phyloP scores from a whole-genome alignment of 352 stramenopile species.

The Pythium vanterpoolii region DNA sequence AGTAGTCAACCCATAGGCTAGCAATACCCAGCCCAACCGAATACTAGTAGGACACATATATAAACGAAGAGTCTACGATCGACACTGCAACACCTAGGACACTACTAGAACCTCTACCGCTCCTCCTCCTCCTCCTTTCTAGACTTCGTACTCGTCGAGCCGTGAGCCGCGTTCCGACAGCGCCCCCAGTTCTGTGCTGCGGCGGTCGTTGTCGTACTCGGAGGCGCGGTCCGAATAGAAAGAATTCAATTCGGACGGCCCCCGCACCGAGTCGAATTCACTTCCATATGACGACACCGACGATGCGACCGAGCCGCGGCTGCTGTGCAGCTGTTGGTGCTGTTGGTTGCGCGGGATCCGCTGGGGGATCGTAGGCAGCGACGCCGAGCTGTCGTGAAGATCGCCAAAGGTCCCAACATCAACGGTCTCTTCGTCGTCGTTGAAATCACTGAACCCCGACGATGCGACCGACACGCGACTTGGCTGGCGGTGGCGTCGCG shows the following conservation, averaged over 20 bases:
- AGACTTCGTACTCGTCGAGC: constrained; percentile 12
- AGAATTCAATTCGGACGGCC: constrained; percentile 4
- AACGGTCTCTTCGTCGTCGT: constrained; percentile 1
- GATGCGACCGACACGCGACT: constrained; percentile 7
- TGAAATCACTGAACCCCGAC: constrained; percentile 8
- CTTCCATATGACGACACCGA: constrained; percentile 6
- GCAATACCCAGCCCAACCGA: too few relatives aligned
- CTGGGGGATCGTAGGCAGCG: not conserved
- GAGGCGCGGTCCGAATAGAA: constrained; percentile 17
- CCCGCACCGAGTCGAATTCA: not conserved
- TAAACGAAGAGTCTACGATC: too few relatives aligned
- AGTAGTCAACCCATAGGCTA: too few relatives aligned
- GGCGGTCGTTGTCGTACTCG: constrained; percentile 4
- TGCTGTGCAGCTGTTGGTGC: not conserved
- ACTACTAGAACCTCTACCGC: too few relatives aligned
- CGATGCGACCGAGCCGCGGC: not conserved
- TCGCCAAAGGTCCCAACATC: not conserved
- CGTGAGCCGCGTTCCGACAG: constrained; percentile 9
- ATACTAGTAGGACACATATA: too few relatives aligned
- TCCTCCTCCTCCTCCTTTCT: too few relatives aligned
- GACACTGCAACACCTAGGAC: not conserved
- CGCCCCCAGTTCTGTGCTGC: constrained; percentile 19
- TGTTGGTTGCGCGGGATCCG: too few relatives aligned
- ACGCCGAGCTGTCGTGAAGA: constrained; percentile 5
- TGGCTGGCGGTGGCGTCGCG: not conserved